Evolutionary conservation across 1,284 basidiomycete genomes (phyloP).

Genomic region (Moniliella sp.): DNA sequence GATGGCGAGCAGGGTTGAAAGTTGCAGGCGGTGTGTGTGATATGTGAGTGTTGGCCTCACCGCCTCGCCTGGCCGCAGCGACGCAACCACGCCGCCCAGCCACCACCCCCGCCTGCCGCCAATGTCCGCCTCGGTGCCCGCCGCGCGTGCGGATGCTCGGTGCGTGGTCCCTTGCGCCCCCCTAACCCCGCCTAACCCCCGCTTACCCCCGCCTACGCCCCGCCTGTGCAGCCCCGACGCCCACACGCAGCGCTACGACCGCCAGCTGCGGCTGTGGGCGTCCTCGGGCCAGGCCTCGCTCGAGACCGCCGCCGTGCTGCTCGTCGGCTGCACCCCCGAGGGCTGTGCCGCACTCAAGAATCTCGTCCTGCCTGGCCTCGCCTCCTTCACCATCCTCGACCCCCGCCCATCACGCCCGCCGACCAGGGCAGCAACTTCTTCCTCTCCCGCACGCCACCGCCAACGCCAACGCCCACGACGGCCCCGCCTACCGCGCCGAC

Average conservation of each 20-base stretch:
- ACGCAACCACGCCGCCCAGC: too few species aligned
- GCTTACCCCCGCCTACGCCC: too few species aligned
- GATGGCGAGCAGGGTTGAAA: too few species aligned
- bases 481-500: slow-evolving; percentile 39
- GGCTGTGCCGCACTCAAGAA: slow-evolving; percentile 76
- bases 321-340: slow-evolving; percentile 57
- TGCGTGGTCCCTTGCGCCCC: too few species aligned
- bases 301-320: slow-evolving; percentile 59
- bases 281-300: slow-evolving; percentile 76
- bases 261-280: slow-evolving; percentile 60
- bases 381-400: slow-evolving; percentile 72
- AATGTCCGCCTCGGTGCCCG: too few species aligned
- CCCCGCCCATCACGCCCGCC: slow-evolving; percentile 42
- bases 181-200: too few species aligned
- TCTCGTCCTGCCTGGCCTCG: slow-evolving; percentile 77
- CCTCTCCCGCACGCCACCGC: too few species aligned
- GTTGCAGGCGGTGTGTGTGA: too few species aligned
- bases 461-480: slow-evolving; percentile 51
- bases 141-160: too few species aligned
- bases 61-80: too few species aligned
- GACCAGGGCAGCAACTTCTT: slow-evolving; percentile 95
- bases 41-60: too few species aligned
- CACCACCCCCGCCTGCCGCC: too few species aligned
- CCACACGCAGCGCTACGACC: slow-evolving; percentile 29
- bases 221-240: slow-evolving; percentile 11